Conservation (phyloP, 257 asterid species). For the Solanum clarkiae region DNA sequence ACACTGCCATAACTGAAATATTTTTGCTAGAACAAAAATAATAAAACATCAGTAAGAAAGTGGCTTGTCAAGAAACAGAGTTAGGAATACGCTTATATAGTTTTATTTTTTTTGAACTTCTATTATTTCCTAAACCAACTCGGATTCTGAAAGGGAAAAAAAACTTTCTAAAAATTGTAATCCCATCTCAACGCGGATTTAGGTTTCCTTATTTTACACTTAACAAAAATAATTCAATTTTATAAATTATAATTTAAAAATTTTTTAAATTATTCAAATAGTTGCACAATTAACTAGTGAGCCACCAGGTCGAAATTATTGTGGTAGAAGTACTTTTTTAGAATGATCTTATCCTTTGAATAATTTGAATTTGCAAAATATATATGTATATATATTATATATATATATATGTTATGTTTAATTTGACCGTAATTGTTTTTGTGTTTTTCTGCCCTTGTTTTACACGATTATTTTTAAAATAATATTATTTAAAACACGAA, state of each 20-base stretch:
- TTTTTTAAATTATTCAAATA: neutral
- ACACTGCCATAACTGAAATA: neutral
- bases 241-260: neutral
- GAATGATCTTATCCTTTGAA: neutral
- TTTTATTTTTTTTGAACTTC: neutral
- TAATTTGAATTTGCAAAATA: too few relatives aligned
- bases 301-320: neutral
- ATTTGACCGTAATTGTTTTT: too few relatives aligned
- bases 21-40: neutral
- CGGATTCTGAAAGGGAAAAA: neutral
- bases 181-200: neutral
- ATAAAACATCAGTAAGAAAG: neutral
- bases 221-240: neutral
- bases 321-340: neutral
- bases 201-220: neutral
- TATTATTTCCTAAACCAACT: neutral
- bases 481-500: too few relatives aligned
- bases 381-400: too few relatives aligned
- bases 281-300: neutral
- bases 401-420: too few relatives aligned
- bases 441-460: too few relatives aligned
- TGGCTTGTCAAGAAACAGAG: neutral
- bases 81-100: neutral
- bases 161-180: neutral
- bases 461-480: too few relatives aligned